These are phyloP conservation scores for Gymnopilus dilepis DNA, from an alignment of 768 basidiomycete genomes.

Conservation along the genomic window DNA sequence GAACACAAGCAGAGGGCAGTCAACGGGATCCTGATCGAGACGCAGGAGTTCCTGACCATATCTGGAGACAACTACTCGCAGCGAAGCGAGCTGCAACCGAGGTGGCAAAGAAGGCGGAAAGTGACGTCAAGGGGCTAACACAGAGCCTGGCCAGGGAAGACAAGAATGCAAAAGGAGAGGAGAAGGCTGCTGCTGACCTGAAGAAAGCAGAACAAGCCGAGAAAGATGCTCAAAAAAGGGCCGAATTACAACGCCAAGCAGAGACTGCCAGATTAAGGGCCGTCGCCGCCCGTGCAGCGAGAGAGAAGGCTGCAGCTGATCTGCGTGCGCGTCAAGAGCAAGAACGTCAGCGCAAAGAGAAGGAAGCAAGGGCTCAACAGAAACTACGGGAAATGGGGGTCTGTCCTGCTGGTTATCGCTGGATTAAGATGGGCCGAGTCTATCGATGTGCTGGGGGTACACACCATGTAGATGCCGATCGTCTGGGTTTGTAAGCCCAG, in stretches of 20 bases:
- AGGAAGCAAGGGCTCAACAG: constrained; percentile 49
- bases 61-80: constrained; percentile 9
- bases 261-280: constrained; percentile 8
- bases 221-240: constrained; percentile 5
- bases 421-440: constrained; percentile 24
- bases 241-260: constrained; percentile 11
- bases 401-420: constrained; percentile 41
- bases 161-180: constrained; percentile 11
- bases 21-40: not conserved
- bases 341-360: constrained; percentile 27
- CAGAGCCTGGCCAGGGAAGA: not conserved
- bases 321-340: constrained; percentile 26
- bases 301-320: constrained; percentile 22
- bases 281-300: not conserved
- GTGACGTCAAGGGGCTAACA: constrained; percentile 3
- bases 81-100: constrained; percentile 1
- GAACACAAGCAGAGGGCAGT: not conserved
- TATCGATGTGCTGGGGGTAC: constrained; percentile 30
- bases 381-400: constrained; percentile 53
- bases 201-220: constrained; percentile 6
- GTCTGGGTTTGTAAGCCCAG: no score
- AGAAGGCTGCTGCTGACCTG: not conserved
- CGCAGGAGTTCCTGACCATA: constrained; percentile 13
- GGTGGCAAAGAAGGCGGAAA: constrained; percentile 6
- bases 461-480: constrained; percentile 13